Conservation (phyloP, 192 early-diverging fungal species). For the Diversispora eburnea region DNA sequence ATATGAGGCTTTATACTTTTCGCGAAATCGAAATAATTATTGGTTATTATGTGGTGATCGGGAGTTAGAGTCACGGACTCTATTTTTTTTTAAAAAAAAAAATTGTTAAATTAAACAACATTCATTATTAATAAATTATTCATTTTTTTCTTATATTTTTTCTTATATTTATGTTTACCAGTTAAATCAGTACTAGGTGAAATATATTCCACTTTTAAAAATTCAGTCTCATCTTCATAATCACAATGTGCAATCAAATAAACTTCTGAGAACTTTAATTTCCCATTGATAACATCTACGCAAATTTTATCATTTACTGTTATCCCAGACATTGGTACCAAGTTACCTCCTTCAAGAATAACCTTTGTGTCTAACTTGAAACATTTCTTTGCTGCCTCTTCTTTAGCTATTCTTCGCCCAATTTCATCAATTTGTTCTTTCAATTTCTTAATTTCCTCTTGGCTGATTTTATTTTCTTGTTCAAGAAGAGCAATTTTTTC, state of each 20-base stretch:
- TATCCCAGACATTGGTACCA: not conserved
- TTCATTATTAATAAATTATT: not conserved
- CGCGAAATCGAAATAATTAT: slow-evolving; percentile 4
- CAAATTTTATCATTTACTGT: not conserved
- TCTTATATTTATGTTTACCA: not conserved
- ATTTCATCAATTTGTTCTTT: not conserved
- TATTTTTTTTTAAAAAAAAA: not conserved
- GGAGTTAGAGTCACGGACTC: not conserved
- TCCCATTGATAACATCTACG: not conserved
- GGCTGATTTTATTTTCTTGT: not conserved
- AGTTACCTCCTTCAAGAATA: not conserved
- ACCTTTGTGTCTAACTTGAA: slow-evolving; percentile 3
- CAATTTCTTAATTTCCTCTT: not conserved
- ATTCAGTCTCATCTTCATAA: not conserved
- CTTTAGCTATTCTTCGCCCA: not conserved
- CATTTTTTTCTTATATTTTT: not conserved
- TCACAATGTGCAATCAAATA: not conserved
- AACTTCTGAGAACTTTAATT: slow-evolving; percentile 5
- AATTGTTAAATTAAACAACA: not conserved
- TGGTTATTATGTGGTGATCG: not conserved
- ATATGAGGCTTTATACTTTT: not conserved
- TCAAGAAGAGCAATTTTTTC: not conserved
- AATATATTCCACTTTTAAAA: not conserved
- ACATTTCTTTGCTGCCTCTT: not conserved
- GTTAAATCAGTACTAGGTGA: not conserved